These are phyloP conservation scores for Nicotiana tomentosiformis DNA, from an alignment of 257 asterid genomes.

Conservation along the genomic window DNA sequence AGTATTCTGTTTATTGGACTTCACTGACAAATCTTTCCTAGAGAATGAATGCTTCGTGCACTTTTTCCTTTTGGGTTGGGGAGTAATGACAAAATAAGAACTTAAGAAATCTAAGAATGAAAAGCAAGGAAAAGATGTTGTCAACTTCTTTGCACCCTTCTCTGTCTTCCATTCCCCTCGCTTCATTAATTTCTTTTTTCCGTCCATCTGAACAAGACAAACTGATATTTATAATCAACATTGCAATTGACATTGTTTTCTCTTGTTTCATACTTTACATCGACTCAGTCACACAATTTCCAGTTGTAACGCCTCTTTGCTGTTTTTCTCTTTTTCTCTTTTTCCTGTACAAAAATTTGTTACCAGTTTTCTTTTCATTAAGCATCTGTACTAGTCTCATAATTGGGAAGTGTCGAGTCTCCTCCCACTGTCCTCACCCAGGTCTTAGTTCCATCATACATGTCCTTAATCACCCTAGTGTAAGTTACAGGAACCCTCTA, in stretches of 20 bases:
- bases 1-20: neutral
- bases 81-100: neutral
- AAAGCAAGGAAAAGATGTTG: neutral
- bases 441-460: too few relatives aligned
- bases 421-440: too few relatives aligned
- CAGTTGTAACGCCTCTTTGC: neutral
- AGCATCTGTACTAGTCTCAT: neutral
- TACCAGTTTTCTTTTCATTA: neutral
- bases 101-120: neutral
- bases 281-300: neutral
- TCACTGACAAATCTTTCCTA: neutral
- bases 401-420: too few relatives aligned
- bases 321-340: neutral
- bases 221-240: neutral
- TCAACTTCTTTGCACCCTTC: neutral
- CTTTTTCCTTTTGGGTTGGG: neutral
- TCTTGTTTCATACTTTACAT: neutral
- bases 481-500: too few relatives aligned
- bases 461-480: too few relatives aligned
- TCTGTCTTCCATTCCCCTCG: neutral
- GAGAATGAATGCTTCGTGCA: neutral
- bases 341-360: neutral
- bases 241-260: neutral
- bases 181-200: neutral
- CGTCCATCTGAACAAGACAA: neutral